phyloP scores from a whole-genome alignment of 164 flowering plant genomes.

The Chloranthus sessilifolius region DNA sequence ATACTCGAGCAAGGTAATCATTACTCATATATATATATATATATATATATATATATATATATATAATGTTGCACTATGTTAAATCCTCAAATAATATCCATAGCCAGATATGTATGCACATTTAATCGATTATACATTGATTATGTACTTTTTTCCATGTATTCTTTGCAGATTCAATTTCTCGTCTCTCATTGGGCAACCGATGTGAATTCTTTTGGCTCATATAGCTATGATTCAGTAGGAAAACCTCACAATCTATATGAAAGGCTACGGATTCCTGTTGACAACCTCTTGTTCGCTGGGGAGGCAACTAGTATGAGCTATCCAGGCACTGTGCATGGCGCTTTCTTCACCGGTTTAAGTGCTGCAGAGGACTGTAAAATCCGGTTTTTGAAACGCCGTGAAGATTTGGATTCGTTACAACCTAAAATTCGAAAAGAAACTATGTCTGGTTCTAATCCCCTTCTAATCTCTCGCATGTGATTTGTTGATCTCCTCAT shows the following conservation, averaged over 20 bases:
- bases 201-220: constrained; percentile 72
- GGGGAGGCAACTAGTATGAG: constrained; percentile 84
- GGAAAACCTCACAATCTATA: constrained; percentile 87
- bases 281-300: constrained; percentile 92
- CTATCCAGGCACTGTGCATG: constrained; percentile 91
- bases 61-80: no score
- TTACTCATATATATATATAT: no score
- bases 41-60: no score
- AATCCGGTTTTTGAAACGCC: constrained; percentile 79
- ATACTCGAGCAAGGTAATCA: no score
- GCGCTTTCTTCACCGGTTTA: constrained; percentile 85
- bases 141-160: not conserved
- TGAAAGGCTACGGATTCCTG: constrained; percentile 77
- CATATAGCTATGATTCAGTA: constrained; percentile 82
- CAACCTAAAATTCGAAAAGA: constrained; percentile 73
- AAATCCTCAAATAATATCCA: no score
- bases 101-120: no score
- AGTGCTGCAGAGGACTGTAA: constrained; percentile 97
- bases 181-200: constrained; percentile 94
- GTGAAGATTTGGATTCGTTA: constrained; percentile 65
- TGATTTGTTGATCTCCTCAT: constrained; percentile 17
- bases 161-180: constrained; percentile 62
- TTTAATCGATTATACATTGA: no score
- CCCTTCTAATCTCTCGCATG: constrained; percentile 77
- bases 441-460: constrained; percentile 35